phyloP scores from a whole-genome alignment of 805 yeast genomes.

The Komagataella populi region DNA sequence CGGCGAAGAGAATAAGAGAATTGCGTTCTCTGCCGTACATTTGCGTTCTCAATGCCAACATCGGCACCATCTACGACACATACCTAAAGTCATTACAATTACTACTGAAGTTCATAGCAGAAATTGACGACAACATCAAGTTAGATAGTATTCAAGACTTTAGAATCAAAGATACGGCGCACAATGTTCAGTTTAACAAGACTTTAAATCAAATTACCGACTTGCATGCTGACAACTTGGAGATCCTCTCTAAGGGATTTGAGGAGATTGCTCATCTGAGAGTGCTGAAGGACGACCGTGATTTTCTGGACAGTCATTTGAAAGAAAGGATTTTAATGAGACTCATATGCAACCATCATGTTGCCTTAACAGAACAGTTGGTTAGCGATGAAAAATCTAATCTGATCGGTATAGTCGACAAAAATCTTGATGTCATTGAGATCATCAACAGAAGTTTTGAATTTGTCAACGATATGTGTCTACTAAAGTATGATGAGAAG shows the following conservation, averaged over 20 bases:
- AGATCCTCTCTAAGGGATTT: conserved; percentile 73
- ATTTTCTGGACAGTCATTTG: conserved; percentile 62
- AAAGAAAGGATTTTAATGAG: conserved; percentile 81
- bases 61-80: conserved; percentile 60
- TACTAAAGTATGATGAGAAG: conserved; percentile 68
- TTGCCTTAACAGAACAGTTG: conserved; percentile 35
- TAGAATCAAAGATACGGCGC: conserved; percentile 26
- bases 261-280: conserved; percentile 30
- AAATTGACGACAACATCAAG: background rate
- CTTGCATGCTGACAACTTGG: conserved; percentile 74
- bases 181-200: conserved; percentile 38
- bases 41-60: conserved; percentile 75
- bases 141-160: conserved; percentile 17
- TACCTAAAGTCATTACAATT: conserved; percentile 59
- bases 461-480: conserved; percentile 72
- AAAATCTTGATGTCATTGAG: conserved; percentile 46
- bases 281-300: conserved; percentile 12
- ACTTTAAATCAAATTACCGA: conserved; percentile 46
- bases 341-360: conserved; percentile 74
- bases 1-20: conserved; percentile 59
- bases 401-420: conserved; percentile 58
- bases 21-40: conserved; percentile 72
- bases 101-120: conserved; percentile 23
- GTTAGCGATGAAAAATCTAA: conserved; percentile 13
- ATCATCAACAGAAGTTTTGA: conserved; percentile 53